phyloP scores from a whole-genome alignment of 257 asterid species.

The Forsythia viridissima region DNA sequence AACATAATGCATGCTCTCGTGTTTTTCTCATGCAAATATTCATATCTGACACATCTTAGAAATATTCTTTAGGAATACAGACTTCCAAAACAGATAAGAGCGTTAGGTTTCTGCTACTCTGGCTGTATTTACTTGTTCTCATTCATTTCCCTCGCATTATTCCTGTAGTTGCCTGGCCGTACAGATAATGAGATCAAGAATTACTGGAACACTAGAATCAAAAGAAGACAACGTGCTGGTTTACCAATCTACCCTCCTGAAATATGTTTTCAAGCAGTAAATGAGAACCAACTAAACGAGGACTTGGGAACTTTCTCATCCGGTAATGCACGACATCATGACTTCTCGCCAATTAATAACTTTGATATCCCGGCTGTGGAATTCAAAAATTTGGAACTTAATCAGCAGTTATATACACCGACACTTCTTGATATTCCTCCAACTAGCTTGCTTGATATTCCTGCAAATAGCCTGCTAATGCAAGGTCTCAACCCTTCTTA shows the following conservation, averaged over 20 bases:
- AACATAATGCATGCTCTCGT: background rate
- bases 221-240: constrained; percentile 58
- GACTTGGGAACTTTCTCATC: constrained; percentile 28
- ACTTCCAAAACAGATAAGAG: background rate
- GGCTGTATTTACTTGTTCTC: constrained; percentile 1
- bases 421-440: constrained; percentile 29
- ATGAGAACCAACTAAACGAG: constrained; percentile 34
- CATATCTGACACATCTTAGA: background rate
- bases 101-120: background rate
- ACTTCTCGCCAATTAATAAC: constrained; percentile 28
- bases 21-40: constrained; percentile 1
- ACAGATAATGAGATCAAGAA: constrained; percentile 69
- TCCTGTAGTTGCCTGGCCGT: constrained; percentile 57
- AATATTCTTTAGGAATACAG: background rate
- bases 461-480: constrained; percentile 33
- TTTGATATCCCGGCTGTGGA: constrained; percentile 44
- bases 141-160: background rate
- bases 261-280: constrained; percentile 26
- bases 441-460: constrained; percentile 32
- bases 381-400: constrained; percentile 37
- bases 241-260: constrained; percentile 61
- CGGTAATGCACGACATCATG: constrained; percentile 25
- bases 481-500: constrained; percentile 29
- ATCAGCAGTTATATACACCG: constrained; percentile 31
- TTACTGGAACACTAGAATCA: constrained; percentile 65